Base-by-base conservation (phyloP, 1,284 basidiomycete species). In the Tylopilus orsonianus region DNA sequence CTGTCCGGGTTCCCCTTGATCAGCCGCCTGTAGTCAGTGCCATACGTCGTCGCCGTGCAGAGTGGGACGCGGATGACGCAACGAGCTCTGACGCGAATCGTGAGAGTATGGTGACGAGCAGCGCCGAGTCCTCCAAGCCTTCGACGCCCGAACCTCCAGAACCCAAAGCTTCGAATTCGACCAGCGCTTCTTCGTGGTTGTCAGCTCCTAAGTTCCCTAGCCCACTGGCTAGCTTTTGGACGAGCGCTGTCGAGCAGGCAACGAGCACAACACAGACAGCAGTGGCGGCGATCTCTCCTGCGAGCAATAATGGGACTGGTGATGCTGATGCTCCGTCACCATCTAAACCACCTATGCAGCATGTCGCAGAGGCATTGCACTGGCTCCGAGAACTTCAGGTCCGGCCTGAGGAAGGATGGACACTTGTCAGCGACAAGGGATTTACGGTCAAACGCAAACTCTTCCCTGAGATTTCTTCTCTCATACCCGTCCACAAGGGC, bases 1-100 rank as follows among this genome's bases (percentile, higher is more conserved):
- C 93, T 9, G 75, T 78, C 8, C 81, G 95, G 14, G 85, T 96
- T 35, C 94, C 97, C 1, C 77, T 99, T 14, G 96, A 98, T 65
- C 92, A 93, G 56, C 93, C 92, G 0, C 89, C 91, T 1, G 90
- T 90, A 0, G 69, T 92, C 48, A 77, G 85, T 41, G 83, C 80
- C 33, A 80, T 92, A 47, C 79, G 89, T 32, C 75, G 77, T 56
- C 75, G 85, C 30, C 77, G 75, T 44, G 83, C 78, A 23, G 87
- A 89, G 53, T 86, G 83, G 85, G 76, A 74, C 49, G 74, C 70
- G 8, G 71, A 75, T 41, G 64, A 32, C 56, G 65, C 44, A 6
- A 8, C 41, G 54, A 52, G 10, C 3, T 34, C 49, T 2, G 61
- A 65, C 9, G 8, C 23, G 1, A 50, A 18, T 37, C 47, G 40